A percentile compares a stretch with the other conserved stretches of the same genome.
Evolutionary conservation across 306 rosid genomes (phyloP).

Genomic region (Mimosa bimucronata): DNA sequence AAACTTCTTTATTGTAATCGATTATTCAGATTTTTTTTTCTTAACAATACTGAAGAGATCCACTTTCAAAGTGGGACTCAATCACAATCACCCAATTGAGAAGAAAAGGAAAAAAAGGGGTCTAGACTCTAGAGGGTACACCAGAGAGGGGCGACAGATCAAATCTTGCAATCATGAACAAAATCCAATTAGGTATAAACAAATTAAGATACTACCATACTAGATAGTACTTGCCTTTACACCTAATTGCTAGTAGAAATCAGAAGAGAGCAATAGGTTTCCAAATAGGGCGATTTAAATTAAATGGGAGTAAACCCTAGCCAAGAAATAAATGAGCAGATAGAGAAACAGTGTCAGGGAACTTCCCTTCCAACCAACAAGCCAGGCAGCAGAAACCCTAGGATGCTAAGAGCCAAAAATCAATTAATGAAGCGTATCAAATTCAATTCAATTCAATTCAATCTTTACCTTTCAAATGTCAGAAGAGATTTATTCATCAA

Average conservation of each 20-base stretch:
- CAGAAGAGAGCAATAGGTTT: background rate
- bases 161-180: slow-evolving; percentile 4
- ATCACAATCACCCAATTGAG: background rate
- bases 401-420: background rate
- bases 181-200: slow-evolving; percentile 12
- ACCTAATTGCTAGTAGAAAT: background rate
- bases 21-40: too few relatives aligned
- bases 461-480: background rate
- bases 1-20: too few relatives aligned
- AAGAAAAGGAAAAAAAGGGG: background rate
- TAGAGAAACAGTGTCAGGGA: background rate
- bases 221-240: background rate
- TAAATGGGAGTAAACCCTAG: background rate
- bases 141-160: background rate
- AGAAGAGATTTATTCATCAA: background rate
- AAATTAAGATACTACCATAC: background rate
- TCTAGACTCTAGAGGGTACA: background rate
- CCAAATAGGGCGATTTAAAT: background rate
- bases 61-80: too few relatives aligned
- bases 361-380: background rate
- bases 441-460: background rate
- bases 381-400: background rate
- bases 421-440: slow-evolving; percentile 17
- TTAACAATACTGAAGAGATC: too few relatives aligned
- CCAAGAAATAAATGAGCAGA: slow-evolving; percentile 5